Percentiles rank a stretch among this genome's conserved stretches.
Conservation (phyloP, 805 yeast species). For the Kurtzmaniella fragi region DNA sequence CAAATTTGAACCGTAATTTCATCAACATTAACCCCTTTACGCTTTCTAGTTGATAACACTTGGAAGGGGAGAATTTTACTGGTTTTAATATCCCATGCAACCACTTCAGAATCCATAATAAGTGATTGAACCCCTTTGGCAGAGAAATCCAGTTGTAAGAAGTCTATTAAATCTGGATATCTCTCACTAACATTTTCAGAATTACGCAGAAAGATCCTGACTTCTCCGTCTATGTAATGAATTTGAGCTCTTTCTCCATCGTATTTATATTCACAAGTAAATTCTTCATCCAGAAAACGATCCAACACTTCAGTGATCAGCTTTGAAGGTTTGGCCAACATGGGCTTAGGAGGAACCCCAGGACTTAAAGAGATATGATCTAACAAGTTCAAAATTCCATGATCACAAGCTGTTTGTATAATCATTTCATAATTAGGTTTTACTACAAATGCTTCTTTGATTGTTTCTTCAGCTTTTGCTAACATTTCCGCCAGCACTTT, state of each 20-base stretch:
- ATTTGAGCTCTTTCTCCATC: conserved; percentile 98
- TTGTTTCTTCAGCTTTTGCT: conserved; percentile 65
- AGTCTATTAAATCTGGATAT: conserved; percentile 82
- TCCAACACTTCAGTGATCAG: conserved; percentile 89
- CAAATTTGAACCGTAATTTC: conserved; percentile 91
- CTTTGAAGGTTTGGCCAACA: conserved; percentile 97
- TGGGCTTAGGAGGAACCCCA: conserved; percentile 93
- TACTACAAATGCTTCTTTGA: conserved; percentile 84
- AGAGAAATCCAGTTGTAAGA: conserved; percentile 57
- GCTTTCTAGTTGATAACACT: conserved; percentile 84
- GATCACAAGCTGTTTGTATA: conserved; percentile 56
- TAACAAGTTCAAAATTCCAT: conserved; percentile 63
- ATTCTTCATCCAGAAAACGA: conserved; percentile 75
- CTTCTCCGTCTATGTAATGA: conserved; percentile 66
- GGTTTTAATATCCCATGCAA: conserved; percentile 85
- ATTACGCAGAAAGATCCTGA: conserved; percentile 84
- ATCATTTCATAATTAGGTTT: conserved; percentile 85
- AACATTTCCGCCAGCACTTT: conserved; percentile 38
- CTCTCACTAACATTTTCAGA: conserved; percentile 96
- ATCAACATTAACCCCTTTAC: conserved; percentile 84
- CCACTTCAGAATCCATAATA: conserved; percentile 94
- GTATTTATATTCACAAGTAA: conserved; percentile 94
- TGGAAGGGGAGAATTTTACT: conserved; percentile 91
- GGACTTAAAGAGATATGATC: conserved; percentile 76
- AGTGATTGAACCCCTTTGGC: conserved; percentile 36